Evolutionary conservation across 225 moss, liverwort and hornwort genomes (phyloP).

Genomic region (Bryoerythrophyllum caledonicum): DNA sequence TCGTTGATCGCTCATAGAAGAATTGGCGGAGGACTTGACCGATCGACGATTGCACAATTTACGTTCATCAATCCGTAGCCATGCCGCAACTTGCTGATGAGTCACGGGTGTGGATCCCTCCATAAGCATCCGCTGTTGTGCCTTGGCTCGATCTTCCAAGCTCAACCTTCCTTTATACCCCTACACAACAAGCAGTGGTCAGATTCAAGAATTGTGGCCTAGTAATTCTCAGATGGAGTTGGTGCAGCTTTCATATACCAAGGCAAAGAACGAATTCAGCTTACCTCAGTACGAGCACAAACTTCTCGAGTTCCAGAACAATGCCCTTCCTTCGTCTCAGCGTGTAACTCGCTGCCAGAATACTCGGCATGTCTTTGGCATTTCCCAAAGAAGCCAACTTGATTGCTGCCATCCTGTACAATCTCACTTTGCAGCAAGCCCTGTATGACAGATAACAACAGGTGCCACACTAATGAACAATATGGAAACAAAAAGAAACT

Average conservation of each 20-base stretch:
- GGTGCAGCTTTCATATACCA: not conserved
- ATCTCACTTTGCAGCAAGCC: slow-evolving; percentile 90
- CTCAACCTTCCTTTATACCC: slow-evolving; percentile 85
- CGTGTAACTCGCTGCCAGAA: slow-evolving; percentile 42
- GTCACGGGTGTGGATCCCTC: slow-evolving; percentile 72
- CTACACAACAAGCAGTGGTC: slow-evolving; percentile 41
- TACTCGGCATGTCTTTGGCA: slow-evolving; percentile 74
- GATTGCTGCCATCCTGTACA: slow-evolving; percentile 82
- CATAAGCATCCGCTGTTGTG: slow-evolving; percentile 57
- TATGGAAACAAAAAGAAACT: not conserved
- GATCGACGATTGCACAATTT: slow-evolving; percentile 72
- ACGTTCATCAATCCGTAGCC: slow-evolving; percentile 79
- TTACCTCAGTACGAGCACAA: slow-evolving; percentile 91
- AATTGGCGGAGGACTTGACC: slow-evolving; percentile 62
- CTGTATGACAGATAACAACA: slow-evolving; percentile 36
- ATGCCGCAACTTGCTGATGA: slow-evolving; percentile 86
- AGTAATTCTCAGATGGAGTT: slow-evolving; percentile 5
- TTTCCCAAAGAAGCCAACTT: slow-evolving; percentile 87
- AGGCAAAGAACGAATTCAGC: slow-evolving; percentile 11
- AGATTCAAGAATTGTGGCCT: not conserved
- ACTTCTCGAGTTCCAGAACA: slow-evolving; percentile 46
- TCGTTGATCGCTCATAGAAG: slow-evolving; percentile 84
- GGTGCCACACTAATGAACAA: not conserved
- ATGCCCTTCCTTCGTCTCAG: slow-evolving; percentile 33
- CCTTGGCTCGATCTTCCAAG: slow-evolving; percentile 79